phyloP scores from a whole-genome alignment of 495 filamentous ascomycete species.

The Penicillium lividum region DNA sequence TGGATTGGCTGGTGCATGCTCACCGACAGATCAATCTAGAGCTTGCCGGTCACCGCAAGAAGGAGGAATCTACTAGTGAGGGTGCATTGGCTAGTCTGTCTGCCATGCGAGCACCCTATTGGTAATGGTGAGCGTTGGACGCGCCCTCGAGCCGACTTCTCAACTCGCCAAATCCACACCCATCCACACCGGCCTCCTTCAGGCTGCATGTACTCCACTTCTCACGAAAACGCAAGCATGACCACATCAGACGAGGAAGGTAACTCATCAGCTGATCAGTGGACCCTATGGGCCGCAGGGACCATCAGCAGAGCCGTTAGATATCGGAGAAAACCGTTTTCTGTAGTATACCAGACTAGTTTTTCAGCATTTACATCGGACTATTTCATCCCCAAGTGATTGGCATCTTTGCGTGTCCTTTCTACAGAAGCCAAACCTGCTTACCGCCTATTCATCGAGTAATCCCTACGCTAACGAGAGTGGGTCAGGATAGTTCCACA shows the following conservation, averaged over 20 bases:
- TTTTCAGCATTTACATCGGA: neutral
- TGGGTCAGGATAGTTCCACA: neutral
- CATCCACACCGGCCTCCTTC: conserved; percentile 5
- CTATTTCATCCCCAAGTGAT: neutral
- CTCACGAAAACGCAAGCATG: neutral
- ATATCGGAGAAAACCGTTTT: neutral
- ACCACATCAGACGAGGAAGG: conserved; percentile 15
- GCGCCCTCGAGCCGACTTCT: neutral
- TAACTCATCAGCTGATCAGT: conserved; percentile 25
- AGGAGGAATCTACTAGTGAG: conserved; percentile 59
- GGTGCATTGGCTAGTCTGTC: conserved; percentile 60
- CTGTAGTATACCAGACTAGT: conserved; percentile 1
- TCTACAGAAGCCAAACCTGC: no score
- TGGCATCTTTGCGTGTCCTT: neutral
- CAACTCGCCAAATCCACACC: conserved; percentile 10
- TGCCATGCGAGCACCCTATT: conserved; percentile 72
- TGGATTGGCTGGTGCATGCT: conserved; percentile 96
- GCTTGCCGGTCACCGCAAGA: conserved; percentile 75
- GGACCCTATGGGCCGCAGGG: conserved; percentile 1
- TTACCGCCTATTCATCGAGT: no score
- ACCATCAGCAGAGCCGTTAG: neutral
- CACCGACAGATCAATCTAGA: conserved; percentile 91
- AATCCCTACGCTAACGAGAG: neutral
- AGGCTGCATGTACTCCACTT: conserved; percentile 9
- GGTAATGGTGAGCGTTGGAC: conserved; percentile 37